Evolutionary conservation across 495 filamentous ascomycete species (phyloP), one percentile per base, ranked within the genome.

Genomic region (Acidiella bohemica): DNA sequence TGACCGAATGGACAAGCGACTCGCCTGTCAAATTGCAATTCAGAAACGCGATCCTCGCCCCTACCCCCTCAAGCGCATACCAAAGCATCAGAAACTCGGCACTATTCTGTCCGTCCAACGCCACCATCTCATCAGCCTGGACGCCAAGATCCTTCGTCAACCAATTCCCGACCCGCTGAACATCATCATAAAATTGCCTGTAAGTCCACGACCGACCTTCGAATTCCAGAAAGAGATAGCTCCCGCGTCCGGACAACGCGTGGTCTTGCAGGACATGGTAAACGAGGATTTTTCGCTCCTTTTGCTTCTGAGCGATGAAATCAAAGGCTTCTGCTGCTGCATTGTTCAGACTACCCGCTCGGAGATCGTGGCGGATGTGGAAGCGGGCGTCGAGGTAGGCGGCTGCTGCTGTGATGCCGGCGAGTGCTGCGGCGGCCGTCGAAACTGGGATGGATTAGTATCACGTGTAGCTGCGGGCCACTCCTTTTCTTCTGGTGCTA

Each of bases 1-100:
- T 76, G n/a, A 94, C 65, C 33, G 81, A 90, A 57, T 96, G 87
- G 17, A 76, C 55, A 43, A 97, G 60, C 2, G 88, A 67, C 20
- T 81, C 72, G 7, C 78, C 82, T 0, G 68, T 68, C 29, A 96
- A 58, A 50, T 95, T 93, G 58, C 90, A 94, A 58, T 97, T 97
- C 61, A 95, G 78, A 42, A 88, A 81, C 0, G 86, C 86, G 10
- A 87, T 84, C 14, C 70, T 71, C 0, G 82, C 87, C 0, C 90
- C 90, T 29, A 96, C 75, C 12, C 78, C 76, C 83, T 87, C 94
- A 21, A 95, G 59, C 0, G 79, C 90, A 20, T 92, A 66, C 63
- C 75, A 71, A n/a, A 93, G 46, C 61, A 93, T 87, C 8, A 93
- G 48, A 51, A 85, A 88, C 6, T 73, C 72, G 7, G 83, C 77